Base-by-base conservation (phyloP, 1,284 basidiomycete species). In the Leucoagaricus sp. region DNA sequence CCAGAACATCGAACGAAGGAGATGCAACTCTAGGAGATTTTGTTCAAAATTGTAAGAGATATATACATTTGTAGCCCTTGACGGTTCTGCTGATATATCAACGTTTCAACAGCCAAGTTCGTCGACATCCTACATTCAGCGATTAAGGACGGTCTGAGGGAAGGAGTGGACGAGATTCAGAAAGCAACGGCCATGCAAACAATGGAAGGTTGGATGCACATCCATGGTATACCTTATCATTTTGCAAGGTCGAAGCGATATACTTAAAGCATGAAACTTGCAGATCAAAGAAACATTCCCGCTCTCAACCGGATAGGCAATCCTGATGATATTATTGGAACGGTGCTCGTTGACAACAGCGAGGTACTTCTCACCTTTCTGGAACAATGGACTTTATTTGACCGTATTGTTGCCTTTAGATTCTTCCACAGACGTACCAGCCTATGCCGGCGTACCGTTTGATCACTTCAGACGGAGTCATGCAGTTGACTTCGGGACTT, bases 121-220 rank as follows among this genome's bases (percentile, higher is more conserved):
- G 67, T 82, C 26, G 66, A 72, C 0, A 61, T 88, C 4, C 66
- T 92, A 44, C 87, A 91, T 60, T 70, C 80, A 55, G 81, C 81
- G 5, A 72, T 91, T 10, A 75, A 77, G 58, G 68, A 73, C 25
- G 84, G 77, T 29, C 72, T 92, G 4, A 66, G 65, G 6, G 80
- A 87, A 48, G 78, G 75, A 13, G 72, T 79, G 1, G 90, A 92
- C 63, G 84, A 89, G 2, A 74, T 89, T 3, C 85, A 86, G 73
- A 78, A 66, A 12, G 85, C 85, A 58, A 81, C 77, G 3, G 90
- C 89, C 12, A 70, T 81, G 23, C 87, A 89, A 64, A 71, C 83
- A 2, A 80, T 82, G 55, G 70, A 82, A 41, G 91, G 90, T 10
- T 93, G 90, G 91, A 87, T 93, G 86, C 90, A 93, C 66, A 85